These are phyloP conservation scores for Setaria viridis DNA, from an alignment of 202 grass and related monocot genomes.

Conservation along the genomic window DNA sequence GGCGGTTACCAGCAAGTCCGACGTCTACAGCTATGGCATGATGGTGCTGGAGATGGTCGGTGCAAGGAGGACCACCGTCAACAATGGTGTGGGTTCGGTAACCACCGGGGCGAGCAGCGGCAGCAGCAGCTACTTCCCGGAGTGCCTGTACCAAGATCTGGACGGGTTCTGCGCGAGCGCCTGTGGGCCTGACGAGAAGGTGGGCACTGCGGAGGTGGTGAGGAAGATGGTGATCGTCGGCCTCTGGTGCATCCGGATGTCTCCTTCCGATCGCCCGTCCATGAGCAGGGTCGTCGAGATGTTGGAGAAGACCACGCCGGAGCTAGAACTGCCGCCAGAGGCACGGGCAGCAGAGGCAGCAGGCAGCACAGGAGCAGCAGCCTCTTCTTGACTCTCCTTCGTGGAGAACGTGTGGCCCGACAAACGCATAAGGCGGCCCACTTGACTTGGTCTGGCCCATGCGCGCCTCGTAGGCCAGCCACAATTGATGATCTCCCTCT, in stretches of 20 bases:
- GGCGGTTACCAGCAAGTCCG: constrained; percentile 52
- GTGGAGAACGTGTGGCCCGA: too few species aligned
- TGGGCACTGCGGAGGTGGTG: background rate
- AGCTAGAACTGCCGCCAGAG: too few species aligned
- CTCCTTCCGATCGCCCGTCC: constrained; percentile 47
- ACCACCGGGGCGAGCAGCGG: too few species aligned
- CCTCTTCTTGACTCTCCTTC: too few species aligned
- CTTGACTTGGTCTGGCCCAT: too few species aligned
- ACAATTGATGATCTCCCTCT: too few species aligned
- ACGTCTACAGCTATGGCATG: constrained; percentile 76
- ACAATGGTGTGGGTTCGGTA: background rate
- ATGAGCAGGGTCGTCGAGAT: constrained; percentile 49
- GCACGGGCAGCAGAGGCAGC: too few species aligned
- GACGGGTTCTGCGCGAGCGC: constrained; percentile 36
- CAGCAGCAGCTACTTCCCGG: constrained; percentile 54
- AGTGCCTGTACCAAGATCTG: constrained; percentile 52
- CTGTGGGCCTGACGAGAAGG: constrained; percentile 33
- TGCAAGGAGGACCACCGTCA: constrained; percentile 37
- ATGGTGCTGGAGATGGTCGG: constrained; percentile 66
- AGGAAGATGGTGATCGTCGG: constrained; percentile 58
- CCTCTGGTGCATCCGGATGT: constrained; percentile 54
- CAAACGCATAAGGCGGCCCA: too few species aligned
- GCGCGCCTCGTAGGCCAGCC: too few species aligned
- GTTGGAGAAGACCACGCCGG: too few species aligned
- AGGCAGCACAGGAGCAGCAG: too few species aligned